Evolutionary conservation across 257 asterid species (phyloP), one percentile per base, ranked within the genome.

Genomic region (Salvia rosmarinus): DNA sequence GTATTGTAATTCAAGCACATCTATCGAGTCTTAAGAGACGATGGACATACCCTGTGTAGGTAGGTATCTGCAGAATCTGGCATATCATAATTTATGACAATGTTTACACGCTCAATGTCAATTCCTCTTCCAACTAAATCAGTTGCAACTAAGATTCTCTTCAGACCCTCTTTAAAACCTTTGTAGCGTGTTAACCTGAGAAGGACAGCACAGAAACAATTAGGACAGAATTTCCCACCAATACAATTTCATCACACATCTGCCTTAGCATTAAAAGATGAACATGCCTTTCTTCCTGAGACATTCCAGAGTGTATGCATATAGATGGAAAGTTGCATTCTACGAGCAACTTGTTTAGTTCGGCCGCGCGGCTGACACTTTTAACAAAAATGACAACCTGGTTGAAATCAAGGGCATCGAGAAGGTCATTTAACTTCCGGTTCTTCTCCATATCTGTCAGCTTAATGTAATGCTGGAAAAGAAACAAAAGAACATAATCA

Each of bases 301-400:
- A 80, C 96, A 90, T 90, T 78, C 96, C 96, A 80, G 96, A 90
- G 72, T 87, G 96, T 77, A 90, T 90, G 89, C 96, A 90, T 65
- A 90, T 90, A 30, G 96, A 87, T 47, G 96, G 96, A 42, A 90
- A 90, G 77, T 88, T 88, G 76, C 95, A 90, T 66, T 90, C 96
- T 20, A 85, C 86, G 52, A 90, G 95, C 67, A 85, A 86, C 81
- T 86, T 90, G 82, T 90, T 88, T 75, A 90, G 83, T 77, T 90
- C 91, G 2, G 92, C 90, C 0, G 95, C 95, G 32, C 95, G 80
- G 79, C 71, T 77, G 16, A 90, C 90, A 37, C 88, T 90, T 71
- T 88, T 85, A 64, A 90, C 95, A 65, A 90, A 90, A 58, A 90
- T 90, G 68, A 90, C 95, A 23, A 90, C 88, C 76, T 90, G 96